Base-by-base conservation (phyloP, 2,329 filamentous ascomycete species). In the Dissoconium aciculare region DNA sequence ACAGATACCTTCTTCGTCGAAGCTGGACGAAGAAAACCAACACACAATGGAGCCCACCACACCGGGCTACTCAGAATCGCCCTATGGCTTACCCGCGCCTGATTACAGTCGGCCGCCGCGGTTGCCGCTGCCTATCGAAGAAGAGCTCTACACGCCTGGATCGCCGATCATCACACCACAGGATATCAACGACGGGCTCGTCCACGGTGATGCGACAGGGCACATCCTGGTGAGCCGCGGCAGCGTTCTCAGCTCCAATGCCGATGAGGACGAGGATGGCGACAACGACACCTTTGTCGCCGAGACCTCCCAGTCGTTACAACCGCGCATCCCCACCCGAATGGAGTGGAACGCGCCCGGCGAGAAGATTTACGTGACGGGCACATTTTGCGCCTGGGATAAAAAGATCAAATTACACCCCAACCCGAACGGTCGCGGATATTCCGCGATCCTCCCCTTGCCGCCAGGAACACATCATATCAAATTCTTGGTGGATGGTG, bases 361-460 rank as follows among this genome's bases (percentile, higher is more conserved):
- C 81, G 80, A 92, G 35, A 91, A 85, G 57, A 74, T 95, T 41
- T 98, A 93, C 54, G 84, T 98, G 27, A 98, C 89, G 1, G 87
- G 87, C 42, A 95, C 89, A 12, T 94, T 95, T 52, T 91, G 92
- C 46, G 81, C 87, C 54, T 98, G 89, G 89, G 84, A 91, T 58
- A 78, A 79, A 54, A 95, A 95, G 59, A 91, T 85, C 53, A 73
- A 79, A 45, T 63, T 98, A 50, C 74, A 84, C 56, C 75, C 71
- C 55, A 77, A 82, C 36, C 52, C 54, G 32, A 71, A 74, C 31
- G 46, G 38, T 4, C 39, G 35, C 5, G 69, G 74, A 38, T 78
- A 85, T 54, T 76, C 78, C 21, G 78, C 80, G 26, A 76, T 72
- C 12, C 73, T 95, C 49, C 75, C 80, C 50, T 75, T 95, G 35